Evolutionary conservation across 2,329 filamentous ascomycete species (phyloP), one percentile per base, ranked within the genome.

Genomic region (Fusarium chuoi): DNA sequence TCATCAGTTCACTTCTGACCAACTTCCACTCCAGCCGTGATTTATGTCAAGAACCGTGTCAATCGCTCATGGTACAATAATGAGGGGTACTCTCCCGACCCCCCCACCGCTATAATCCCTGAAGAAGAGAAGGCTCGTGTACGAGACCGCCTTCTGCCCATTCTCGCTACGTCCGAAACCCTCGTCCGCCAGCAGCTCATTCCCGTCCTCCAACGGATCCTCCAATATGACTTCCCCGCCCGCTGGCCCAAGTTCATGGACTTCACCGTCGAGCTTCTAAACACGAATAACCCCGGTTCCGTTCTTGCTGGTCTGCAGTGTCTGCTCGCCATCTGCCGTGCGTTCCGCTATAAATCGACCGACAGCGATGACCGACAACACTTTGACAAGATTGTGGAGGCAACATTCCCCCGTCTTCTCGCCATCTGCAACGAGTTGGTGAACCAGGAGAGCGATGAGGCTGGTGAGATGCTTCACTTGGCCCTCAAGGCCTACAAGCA

Each of bases 401-500:
- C 92, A 68, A 94, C 94, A 67, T 99, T 99, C 84, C 95, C 96
- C 26, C 91, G 95, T 74, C 87, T 98, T 73, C 87, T 98, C 76
- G 88, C 89, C 71, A 96, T 99, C 79, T 97, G 95, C 77, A 95
- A 94, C 80, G 93, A 94, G 82, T 86, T 98, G 78, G 93, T 98
- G 51, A 92, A 94, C 76, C 95, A 98, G 85, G 94, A 94, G 80
- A 98, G 94, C 81, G 87, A 97, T 77, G 96, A 99, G 84, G 96
- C 96, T 24, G 96, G 94, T 68, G 96, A 98, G 85, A 98, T 99
- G 93, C 87, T 99, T 77, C 93, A 97, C 81, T 92, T 97, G 66
- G 94, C 97, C 62, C 89, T 99, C 80, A 99, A 99, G 87, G 92
- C 95, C 42, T 99, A 97, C 85, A 99, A 99, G 86, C 96, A 99